Conservation (phyloP, 257 asterid species). For the Gardenia jasminoides region DNA sequence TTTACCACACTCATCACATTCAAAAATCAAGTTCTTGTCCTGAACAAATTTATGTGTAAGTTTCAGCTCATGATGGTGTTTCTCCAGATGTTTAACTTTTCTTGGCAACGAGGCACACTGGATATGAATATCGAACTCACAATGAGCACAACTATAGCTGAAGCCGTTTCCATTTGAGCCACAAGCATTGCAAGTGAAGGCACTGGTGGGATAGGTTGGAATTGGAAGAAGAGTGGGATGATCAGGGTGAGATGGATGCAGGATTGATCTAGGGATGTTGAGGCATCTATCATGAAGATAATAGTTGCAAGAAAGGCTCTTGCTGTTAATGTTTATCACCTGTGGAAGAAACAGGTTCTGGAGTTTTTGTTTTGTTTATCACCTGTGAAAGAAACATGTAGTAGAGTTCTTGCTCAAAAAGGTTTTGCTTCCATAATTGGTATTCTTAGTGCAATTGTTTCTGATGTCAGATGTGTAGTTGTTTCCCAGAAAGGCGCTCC, state of each 20-base stretch:
- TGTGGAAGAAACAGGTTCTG: too few relatives aligned
- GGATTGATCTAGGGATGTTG: constrained; percentile 48
- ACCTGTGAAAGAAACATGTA: too few relatives aligned
- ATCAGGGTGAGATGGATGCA: constrained; percentile 48
- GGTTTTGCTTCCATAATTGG: too few relatives aligned
- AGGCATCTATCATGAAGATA: constrained; percentile 47
- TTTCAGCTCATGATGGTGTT: constrained; percentile 25
- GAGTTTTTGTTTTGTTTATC: too few relatives aligned
- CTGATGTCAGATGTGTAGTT: too few relatives aligned
- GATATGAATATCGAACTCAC: constrained; percentile 21
- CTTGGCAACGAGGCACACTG: constrained; percentile 17
- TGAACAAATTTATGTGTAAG: constrained; percentile 10
- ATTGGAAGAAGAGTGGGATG: constrained; percentile 43
- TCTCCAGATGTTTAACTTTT: neutral
- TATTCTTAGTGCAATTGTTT: too few relatives aligned
- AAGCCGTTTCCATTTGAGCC: constrained; percentile 41
- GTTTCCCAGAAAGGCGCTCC: too few relatives aligned
- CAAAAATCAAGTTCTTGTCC: neutral
- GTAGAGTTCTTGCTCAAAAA: too few relatives aligned
- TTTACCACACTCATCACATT: constrained; percentile 6
- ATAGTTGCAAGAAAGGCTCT: constrained; percentile 37
- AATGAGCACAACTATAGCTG: constrained; percentile 30
- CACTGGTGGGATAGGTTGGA: constrained; percentile 42
- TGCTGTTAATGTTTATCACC: too few relatives aligned
- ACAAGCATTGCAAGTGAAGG: constrained; percentile 59